A percentile compares a stretch with the other conserved stretches of the same genome.
These are phyloP conservation scores for Eremothecium gossypii DNA, from an alignment of 1,139 yeast species.

Conservation along the genomic window DNA sequence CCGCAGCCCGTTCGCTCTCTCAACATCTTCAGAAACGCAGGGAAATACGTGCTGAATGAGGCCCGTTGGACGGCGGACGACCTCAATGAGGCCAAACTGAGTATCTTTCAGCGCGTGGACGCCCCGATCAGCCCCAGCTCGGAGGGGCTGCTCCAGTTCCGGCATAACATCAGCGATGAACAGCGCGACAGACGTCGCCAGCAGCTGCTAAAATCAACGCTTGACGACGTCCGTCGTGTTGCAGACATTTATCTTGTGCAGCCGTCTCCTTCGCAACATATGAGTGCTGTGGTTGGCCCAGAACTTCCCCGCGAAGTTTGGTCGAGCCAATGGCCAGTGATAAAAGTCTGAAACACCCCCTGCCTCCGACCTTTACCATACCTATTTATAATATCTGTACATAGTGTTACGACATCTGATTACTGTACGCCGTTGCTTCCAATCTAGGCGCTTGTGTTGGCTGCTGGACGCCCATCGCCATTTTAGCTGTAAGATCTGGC, in stretches of 20 bases:
- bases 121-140: constrained; percentile 77
- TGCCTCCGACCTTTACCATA: too few relatives aligned
- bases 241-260: constrained; percentile 16
- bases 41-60: constrained; percentile 42
- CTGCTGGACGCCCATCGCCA: too few relatives aligned
- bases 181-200: constrained; percentile 76
- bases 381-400: too few relatives aligned
- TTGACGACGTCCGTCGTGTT: constrained; percentile 43
- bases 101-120: constrained; percentile 85
- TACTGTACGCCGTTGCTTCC: too few relatives aligned
- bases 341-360: not conserved
- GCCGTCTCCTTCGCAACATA: constrained; percentile 3
- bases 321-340: not conserved
- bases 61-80: constrained; percentile 49
- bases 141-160: constrained; percentile 63
- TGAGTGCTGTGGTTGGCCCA: constrained; percentile 23
- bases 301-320: constrained; percentile 5
- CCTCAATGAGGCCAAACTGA: constrained; percentile 79
- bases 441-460: too few relatives aligned
- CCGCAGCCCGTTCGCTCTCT: constrained; percentile 75
- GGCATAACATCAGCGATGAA: constrained; percentile 66
- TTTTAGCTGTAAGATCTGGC: too few relatives aligned
- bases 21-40: constrained; percentile 50
- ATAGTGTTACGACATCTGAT: too few relatives aligned
- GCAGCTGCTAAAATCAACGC: constrained; percentile 52